These are phyloP conservation scores for Escovopsis sp. DNA, from an alignment of 2,329 filamentous ascomycete species.

Conservation along the genomic window DNA sequence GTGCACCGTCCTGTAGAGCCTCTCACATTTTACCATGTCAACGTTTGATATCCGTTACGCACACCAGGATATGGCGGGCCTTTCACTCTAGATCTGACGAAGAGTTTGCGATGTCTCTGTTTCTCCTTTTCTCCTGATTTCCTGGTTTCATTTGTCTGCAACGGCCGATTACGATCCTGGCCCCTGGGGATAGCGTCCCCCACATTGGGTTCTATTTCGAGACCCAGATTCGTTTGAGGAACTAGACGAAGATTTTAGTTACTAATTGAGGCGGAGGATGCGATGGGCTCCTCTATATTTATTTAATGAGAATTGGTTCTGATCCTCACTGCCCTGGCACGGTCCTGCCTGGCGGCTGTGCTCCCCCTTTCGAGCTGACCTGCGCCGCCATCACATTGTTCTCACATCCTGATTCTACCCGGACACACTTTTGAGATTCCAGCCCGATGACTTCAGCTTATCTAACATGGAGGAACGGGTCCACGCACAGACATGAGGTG, in stretches of 20 bases:
- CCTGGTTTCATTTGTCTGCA: too few relatives aligned
- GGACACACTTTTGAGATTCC: too few relatives aligned
- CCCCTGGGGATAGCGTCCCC: constrained; percentile 4
- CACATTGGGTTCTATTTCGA: constrained; percentile 4
- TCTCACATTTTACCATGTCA: neutral
- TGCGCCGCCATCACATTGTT: too few relatives aligned
- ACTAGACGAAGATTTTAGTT: constrained; percentile 2
- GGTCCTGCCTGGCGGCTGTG: too few relatives aligned
- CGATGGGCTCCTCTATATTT: constrained; percentile 2
- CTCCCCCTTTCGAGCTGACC: too few relatives aligned
- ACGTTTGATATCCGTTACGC: constrained; percentile 2
- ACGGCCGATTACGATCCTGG: constrained; percentile 4
- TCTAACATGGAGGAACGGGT: too few relatives aligned
- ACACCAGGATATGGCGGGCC: constrained; percentile 2
- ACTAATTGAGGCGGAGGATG: constrained; percentile 3
- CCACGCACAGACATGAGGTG: too few relatives aligned
- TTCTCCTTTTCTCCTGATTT: constrained; percentile 1
- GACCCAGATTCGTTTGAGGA: neutral
- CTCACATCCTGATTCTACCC: too few relatives aligned
- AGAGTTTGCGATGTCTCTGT: neutral
- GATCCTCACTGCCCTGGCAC: neutral
- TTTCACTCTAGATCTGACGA: constrained; percentile 1
- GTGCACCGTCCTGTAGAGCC: constrained; percentile 52
- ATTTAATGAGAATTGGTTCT: constrained; percentile 3
- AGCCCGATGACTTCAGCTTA: too few relatives aligned